Evolutionary conservation across 2,329 filamentous ascomycete species (phyloP).

Genomic region (Fusarium miscanthi): DNA sequence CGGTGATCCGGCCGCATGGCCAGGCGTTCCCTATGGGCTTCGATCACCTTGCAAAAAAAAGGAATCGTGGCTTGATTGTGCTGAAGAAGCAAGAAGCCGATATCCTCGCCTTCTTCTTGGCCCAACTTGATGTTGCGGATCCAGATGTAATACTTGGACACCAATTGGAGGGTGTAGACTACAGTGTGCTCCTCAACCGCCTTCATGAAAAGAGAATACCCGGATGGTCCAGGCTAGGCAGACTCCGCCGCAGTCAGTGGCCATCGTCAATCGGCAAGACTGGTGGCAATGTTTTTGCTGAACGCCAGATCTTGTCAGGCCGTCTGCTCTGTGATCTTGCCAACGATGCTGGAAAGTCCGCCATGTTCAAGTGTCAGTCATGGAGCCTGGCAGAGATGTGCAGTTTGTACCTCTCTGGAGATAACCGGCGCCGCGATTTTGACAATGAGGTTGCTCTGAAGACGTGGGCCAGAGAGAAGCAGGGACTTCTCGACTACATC

Average conservation of each 20-base stretch:
- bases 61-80: slow-evolving; percentile 81
- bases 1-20: slow-evolving; percentile 84
- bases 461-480: slow-evolving; percentile 81
- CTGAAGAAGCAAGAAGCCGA: slow-evolving; percentile 86
- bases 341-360: slow-evolving; percentile 96
- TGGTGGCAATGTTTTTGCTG: slow-evolving; percentile 90
- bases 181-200: slow-evolving; percentile 87
- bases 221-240: slow-evolving; percentile 93
- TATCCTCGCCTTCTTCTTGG: slow-evolving; percentile 88
- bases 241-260: slow-evolving; percentile 86
- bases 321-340: slow-evolving; percentile 92
- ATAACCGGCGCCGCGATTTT: slow-evolving; percentile 80
- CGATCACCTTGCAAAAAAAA: slow-evolving; percentile 76
- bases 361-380: slow-evolving; percentile 96
- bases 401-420: slow-evolving; percentile 82
- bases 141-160: slow-evolving; percentile 95
- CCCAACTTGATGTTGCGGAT: slow-evolving; percentile 86
- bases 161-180: slow-evolving; percentile 96
- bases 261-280: slow-evolving; percentile 86
- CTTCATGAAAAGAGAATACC: slow-evolving; percentile 91
- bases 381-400: slow-evolving; percentile 99
- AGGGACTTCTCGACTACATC: slow-evolving; percentile 92
- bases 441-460: slow-evolving; percentile 90
- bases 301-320: slow-evolving; percentile 89
- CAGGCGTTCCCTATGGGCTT: slow-evolving; percentile 87